Base-by-base conservation (phyloP, 78 protist genomes). In the Dictyostelium intermedium region DNA sequence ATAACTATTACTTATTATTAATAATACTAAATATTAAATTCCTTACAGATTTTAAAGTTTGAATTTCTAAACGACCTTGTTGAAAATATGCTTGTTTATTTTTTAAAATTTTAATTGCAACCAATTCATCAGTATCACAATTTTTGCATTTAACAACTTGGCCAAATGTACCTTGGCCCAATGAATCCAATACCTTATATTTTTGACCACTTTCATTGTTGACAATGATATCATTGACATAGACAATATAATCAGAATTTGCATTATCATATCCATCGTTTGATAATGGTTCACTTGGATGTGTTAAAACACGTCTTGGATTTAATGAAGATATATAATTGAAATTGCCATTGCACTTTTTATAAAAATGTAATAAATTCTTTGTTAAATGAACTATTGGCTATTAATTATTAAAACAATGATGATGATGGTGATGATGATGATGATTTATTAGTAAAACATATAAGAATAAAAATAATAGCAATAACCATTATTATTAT, bases 161-260 rank as follows among this genome's bases (percentile, higher is more conserved):
- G 8, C 99, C 99, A 92, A 98, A 98, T 43, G 98, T 85, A 14
- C 99, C 99, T 91, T 97, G 98, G 10, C 99, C 99, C 13, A 98
- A 66, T 60, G 92, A 45, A 45, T 69, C 95, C 45, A 34, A 18
- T 3, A 97, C 96, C 25, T 27, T 45, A 85, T 97, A 98, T 23
- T 97, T 76, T 45, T 87, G 92, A 39, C 77, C 79, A 50, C 25
- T 70, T 5, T 73, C 56, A 16, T 83, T 53, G 2, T 85, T 91
- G 32, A 25, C 10, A 86, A 92, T 83, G 3, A 92, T 84, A 60
- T 92, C 96, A 74, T 77, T 84, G 39, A 92, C 96, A 78, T 92
- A 92, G 18, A 92, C 80, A 53, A 92, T 92, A 35, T 78, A 92
- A 61, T 92, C 96, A 4, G 96, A 83, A 50, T 85, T 91, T n/a